Conservation (phyloP, 2,329 filamentous ascomycete species). For the Cytospora piceae region DNA sequence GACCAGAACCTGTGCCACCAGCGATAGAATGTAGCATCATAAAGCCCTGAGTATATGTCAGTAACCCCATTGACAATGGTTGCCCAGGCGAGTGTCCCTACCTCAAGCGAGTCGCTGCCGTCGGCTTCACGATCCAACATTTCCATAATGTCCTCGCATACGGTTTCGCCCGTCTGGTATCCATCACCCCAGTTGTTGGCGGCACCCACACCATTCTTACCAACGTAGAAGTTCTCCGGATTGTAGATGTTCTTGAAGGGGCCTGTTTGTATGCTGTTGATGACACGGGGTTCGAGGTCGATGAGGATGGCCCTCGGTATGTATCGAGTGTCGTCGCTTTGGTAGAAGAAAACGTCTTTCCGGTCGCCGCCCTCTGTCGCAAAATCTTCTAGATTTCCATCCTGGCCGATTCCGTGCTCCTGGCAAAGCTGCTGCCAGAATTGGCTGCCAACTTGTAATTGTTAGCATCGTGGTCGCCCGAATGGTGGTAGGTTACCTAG, state of each 20-base stretch:
- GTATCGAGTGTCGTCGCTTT: slow-evolving; percentile 98
- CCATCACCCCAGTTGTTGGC: slow-evolving; percentile 99
- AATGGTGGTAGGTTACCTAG: slow-evolving; percentile 30
- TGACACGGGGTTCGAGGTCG: slow-evolving; percentile 90
- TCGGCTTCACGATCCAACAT: slow-evolving; percentile 99
- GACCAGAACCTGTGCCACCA: slow-evolving; percentile 92
- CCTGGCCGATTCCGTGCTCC: slow-evolving; percentile 96
- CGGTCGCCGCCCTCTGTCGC: slow-evolving; percentile 96
- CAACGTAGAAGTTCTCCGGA: slow-evolving; percentile 97
- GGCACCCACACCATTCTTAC: slow-evolving; percentile 89
- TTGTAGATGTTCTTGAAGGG: slow-evolving; percentile 99
- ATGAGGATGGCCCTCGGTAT: slow-evolving; percentile 95
- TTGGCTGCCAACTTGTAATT: slow-evolving; percentile 78
- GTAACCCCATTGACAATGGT: slow-evolving; percentile 1
- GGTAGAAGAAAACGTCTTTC: slow-evolving; percentile 99
- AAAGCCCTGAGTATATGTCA: slow-evolving; percentile 67
- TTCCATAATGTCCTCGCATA: slow-evolving; percentile 97
- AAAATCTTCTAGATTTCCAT: slow-evolving; percentile 96
- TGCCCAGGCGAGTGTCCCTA: slow-evolving; percentile 39
- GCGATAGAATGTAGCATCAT: slow-evolving; percentile 99
- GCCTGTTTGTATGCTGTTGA: slow-evolving; percentile 89
- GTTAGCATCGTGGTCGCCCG: slow-evolving; percentile 38
- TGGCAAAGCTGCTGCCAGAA: slow-evolving; percentile 99
- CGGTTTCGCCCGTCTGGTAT: slow-evolving; percentile 87
- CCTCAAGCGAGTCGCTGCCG: slow-evolving; percentile 94